Conservation (phyloP, 129 eudicot genomes). For the Pulicaria dysenterica region DNA sequence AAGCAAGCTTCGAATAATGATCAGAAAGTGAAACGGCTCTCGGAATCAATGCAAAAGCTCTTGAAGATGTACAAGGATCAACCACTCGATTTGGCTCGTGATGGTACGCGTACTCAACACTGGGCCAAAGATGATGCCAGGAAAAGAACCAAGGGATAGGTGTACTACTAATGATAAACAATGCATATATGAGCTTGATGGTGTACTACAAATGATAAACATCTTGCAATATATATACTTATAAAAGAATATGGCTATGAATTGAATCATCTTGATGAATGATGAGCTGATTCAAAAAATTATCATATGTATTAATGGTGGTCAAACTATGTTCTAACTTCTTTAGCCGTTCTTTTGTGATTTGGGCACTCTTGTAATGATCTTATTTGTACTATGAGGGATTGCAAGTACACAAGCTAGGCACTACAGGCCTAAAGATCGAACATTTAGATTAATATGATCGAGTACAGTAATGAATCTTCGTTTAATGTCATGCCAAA, state of each 20-base stretch:
- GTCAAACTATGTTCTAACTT: background rate
- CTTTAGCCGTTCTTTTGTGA: background rate
- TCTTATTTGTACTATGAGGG: background rate
- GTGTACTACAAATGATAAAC: background rate
- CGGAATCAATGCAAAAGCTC: constrained; percentile 19
- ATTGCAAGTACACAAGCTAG: no score
- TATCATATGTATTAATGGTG: background rate
- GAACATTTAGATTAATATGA: no score
- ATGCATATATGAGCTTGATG: background rate
- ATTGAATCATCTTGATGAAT: constrained; percentile 7
- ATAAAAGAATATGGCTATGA: background rate
- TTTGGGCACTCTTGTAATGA: background rate
- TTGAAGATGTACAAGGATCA: constrained; percentile 8
- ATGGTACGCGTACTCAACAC: background rate
- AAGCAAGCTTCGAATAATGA: constrained; percentile 6
- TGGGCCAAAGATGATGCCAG: background rate
- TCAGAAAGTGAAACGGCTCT: constrained; percentile 27
- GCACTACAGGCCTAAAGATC: no score
- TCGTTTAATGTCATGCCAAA: background rate
- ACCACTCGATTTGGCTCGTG: constrained; percentile 11
- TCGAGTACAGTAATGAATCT: background rate
- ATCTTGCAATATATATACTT: no score
- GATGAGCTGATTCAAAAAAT: constrained; percentile 15
- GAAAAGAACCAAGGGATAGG: constrained; percentile 2
- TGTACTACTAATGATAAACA: background rate